Base-by-base conservation (phyloP, 2,329 filamentous ascomycete species). In the Phialophora tarda region DNA sequence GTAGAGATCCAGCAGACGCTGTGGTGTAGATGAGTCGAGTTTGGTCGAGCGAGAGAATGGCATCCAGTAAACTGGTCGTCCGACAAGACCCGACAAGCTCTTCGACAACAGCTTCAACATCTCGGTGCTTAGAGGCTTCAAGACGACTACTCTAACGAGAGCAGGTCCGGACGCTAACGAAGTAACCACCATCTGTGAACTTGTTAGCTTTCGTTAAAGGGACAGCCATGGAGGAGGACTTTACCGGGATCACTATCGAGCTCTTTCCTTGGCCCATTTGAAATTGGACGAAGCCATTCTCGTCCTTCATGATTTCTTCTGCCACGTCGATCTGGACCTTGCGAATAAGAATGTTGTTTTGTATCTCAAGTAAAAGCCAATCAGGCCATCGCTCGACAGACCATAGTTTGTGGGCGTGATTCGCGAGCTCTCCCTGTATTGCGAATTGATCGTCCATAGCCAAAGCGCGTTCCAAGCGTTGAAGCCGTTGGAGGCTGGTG, bases 221-320 rank as follows among this genome's bases (percentile, higher is more conserved):
- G 32, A 34, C 32, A 34, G 11, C 32, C 32, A 34, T 34, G 1
- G 10, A 34, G 10, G 10, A 12, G 10, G 2, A 34, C 32, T 0
- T 11, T 12, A 34, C 32, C 0, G 89, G 89, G 0, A 89, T 81
- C 57, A 93, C 91, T 1, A 91, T 85, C 0, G 88, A 89, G 0
- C 87, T 87, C 68, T 91, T 91, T 0, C 89, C 89, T 72, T 90
- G 84, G 0, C 89, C 89, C 88, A 91, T 91, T 68, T 90, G 90
- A 1, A 91, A 75, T 71, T 91, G 88, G 78, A 90, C 83, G 0
- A 88, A 83, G 0, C 81, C 74, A 69, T 88, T 90, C 0, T 73
- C 30, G 0, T 82, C 82, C 0, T 71, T 59, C 2, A 81, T 83
- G 85, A 92, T 91, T 23, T 82, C 73, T 0, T 64, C 53, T 0